A percentile compares a stretch with the other conserved stretches of the same genome.
Evolutionary conservation across 2,329 filamentous ascomycete genomes (phyloP).

Genomic region (Alternaria arborescens): DNA sequence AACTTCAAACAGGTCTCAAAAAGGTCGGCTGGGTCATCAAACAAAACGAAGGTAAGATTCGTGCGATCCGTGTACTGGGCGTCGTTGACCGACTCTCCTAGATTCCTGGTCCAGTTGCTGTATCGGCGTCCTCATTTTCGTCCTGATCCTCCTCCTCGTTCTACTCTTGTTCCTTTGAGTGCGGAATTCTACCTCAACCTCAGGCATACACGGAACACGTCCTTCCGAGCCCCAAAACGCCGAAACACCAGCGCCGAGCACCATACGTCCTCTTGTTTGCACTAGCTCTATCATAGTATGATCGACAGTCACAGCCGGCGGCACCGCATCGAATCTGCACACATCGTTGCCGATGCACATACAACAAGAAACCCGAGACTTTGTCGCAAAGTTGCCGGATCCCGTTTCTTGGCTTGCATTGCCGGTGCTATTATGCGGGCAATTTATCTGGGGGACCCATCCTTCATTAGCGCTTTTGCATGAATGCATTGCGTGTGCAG

Average conservation of each 20-base stretch:
- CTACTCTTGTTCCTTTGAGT: constrained; percentile 72
- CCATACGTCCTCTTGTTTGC: constrained; percentile 21
- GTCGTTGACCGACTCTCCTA: constrained; percentile 37
- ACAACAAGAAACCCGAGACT: constrained; percentile 10
- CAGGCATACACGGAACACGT: constrained; percentile 1
- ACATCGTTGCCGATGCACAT: constrained; percentile 11
- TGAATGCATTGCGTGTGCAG: constrained; percentile 21
- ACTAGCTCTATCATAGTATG: constrained; percentile 19
- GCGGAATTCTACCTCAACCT: neutral
- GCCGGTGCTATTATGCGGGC: constrained; percentile 17
- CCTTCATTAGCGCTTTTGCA: constrained; percentile 24
- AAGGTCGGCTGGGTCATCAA: constrained; percentile 85
- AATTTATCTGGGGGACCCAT: constrained; percentile 25
- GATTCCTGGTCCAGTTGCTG: constrained; percentile 85
- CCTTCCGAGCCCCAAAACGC: neutral
- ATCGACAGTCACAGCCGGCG: neutral
- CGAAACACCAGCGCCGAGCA: constrained; percentile 1
- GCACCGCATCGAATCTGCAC: neutral
- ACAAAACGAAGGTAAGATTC: constrained; percentile 79
- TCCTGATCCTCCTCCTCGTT: constrained; percentile 85
- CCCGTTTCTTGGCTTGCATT: constrained; percentile 15
- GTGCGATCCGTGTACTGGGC: neutral
- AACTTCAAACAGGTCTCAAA: constrained; percentile 85
- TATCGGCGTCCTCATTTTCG: constrained; percentile 86
- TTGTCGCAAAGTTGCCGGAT: constrained; percentile 4